A percentile compares a stretch with the other conserved stretches of the same genome.
Evolutionary conservation across 768 basidiomycete genomes (phyloP).

Genomic region (Psilocybe azurescens): DNA sequence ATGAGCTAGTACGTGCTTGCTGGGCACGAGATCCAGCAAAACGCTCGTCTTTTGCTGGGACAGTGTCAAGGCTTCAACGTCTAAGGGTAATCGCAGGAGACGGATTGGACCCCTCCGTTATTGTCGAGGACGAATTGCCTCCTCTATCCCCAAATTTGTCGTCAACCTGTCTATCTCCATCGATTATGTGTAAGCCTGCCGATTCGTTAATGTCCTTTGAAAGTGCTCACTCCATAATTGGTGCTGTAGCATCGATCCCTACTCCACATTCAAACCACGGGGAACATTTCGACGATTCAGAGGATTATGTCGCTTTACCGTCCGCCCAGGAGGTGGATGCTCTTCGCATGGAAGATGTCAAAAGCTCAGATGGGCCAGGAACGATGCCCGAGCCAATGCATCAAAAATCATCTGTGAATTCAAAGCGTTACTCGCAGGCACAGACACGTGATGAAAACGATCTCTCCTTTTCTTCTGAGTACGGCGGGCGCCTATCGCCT

Average conservation of each 20-base stretch:
- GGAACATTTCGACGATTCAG: constrained; percentile 21
- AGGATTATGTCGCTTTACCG: constrained; percentile 26
- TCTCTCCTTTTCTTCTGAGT: constrained; percentile 15
- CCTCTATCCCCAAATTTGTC: constrained; percentile 24
- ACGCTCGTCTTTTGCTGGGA: constrained; percentile 58
- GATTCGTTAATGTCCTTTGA: neutral
- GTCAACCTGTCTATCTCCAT: constrained; percentile 20
- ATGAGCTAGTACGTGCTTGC: constrained; percentile 51
- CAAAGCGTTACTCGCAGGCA: constrained; percentile 25
- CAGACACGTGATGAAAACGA: constrained; percentile 32
- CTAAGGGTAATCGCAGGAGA: constrained; percentile 40
- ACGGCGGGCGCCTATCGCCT: constrained; percentile 32
- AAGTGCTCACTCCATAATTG: neutral
- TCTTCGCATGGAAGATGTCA: constrained; percentile 26
- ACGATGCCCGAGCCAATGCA: constrained; percentile 23
- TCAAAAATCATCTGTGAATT: constrained; percentile 1
- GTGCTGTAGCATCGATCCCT: constrained; percentile 21
- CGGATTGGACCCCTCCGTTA: constrained; percentile 25
- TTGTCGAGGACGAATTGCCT: constrained; percentile 15
- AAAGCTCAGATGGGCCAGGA: constrained; percentile 6
- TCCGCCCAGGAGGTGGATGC: constrained; percentile 29
- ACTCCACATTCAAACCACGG: constrained; percentile 18
- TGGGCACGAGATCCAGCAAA: constrained; percentile 58
- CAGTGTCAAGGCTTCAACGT: constrained; percentile 50
- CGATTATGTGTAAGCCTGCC: constrained; percentile 23